phyloP scores from a whole-genome alignment of 305 asterid species.

The Striga hermonthica region DNA sequence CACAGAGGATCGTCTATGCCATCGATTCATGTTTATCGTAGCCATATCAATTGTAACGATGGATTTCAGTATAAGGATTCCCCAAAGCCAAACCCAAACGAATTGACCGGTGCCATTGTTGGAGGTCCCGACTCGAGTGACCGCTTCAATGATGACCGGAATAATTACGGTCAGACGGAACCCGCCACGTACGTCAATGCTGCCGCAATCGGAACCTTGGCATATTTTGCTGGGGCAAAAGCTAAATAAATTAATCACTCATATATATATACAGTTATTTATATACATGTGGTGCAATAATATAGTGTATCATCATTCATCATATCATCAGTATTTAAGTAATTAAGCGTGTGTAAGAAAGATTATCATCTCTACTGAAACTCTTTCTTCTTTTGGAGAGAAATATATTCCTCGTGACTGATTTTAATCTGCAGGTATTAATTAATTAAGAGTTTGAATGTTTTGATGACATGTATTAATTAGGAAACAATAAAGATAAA shows the following conservation, averaged over 20 bases:
- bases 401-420: too few species aligned
- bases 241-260: background rate
- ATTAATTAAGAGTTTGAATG: too few species aligned
- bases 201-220: constrained; percentile 81
- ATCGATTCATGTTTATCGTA: constrained; percentile 45
- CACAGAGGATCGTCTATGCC: constrained; percentile 91
- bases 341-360: background rate
- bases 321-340: background rate
- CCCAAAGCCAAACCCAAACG: constrained; percentile 57
- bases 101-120: constrained; percentile 66
- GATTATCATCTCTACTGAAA: background rate
- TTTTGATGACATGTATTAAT: too few species aligned
- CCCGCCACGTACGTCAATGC: constrained; percentile 90
- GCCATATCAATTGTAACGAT: constrained; percentile 57
- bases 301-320: too few species aligned
- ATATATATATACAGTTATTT: background rate
- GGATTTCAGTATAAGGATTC: constrained; percentile 53
- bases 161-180: constrained; percentile 71
- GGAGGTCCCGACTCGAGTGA: constrained; percentile 90
- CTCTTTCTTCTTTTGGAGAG: too few species aligned
- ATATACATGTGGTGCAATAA: too few species aligned
- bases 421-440: too few species aligned
- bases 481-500: too few species aligned
- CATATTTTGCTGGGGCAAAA: constrained; percentile 50
- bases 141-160: constrained; percentile 63